phyloP scores from a whole-genome alignment of 352 stramenopile species.

The Phytophthora pini region DNA sequence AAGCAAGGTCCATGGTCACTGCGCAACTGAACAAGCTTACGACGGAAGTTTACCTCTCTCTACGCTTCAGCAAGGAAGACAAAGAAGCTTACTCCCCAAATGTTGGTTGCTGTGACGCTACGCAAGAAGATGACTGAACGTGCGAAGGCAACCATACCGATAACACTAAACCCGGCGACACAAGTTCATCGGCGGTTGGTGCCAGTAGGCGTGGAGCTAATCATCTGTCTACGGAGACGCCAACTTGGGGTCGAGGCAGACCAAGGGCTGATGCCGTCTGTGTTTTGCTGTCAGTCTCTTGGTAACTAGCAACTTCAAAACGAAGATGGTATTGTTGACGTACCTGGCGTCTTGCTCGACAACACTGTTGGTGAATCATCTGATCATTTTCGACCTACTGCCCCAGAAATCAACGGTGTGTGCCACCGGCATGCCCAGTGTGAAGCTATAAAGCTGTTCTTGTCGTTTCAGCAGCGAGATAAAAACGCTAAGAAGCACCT shows the following conservation, averaged over 20 bases:
- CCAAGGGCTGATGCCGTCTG: neutral
- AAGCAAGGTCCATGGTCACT: neutral
- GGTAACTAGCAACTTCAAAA: neutral
- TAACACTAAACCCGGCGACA: neutral
- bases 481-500: neutral
- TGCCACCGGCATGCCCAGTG: neutral
- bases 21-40: neutral
- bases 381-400: neutral
- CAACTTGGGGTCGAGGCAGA: neutral
- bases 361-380: neutral
- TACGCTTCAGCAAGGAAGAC: neutral
- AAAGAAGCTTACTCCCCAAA: neutral
- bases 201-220: neutral
- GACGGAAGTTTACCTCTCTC: neutral
- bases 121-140: neutral
- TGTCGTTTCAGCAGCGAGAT: neutral
- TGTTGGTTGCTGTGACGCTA: neutral
- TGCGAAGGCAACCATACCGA: neutral
- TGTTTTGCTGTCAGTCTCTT: neutral
- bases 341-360: neutral
- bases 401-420: neutral
- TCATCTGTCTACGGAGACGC: neutral
- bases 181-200: neutral
- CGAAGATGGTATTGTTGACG: neutral
- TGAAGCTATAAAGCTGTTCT: neutral